phyloP scores from a whole-genome alignment of 169 alveolate genomes.

The Cryptosporidium parvum region DNA sequence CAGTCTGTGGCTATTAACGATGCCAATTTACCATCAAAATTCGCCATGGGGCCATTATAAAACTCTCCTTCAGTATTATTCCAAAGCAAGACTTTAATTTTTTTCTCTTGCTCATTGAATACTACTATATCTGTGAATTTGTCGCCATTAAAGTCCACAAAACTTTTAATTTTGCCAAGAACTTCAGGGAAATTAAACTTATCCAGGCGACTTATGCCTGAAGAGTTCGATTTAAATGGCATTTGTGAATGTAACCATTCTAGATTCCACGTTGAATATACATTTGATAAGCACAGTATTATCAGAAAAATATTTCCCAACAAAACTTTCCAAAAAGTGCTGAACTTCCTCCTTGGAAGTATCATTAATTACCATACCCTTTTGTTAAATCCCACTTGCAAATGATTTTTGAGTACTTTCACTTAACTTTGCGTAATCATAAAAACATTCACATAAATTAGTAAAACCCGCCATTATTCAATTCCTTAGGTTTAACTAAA shows the following conservation, averaged over 20 bases:
- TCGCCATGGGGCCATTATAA: neutral
- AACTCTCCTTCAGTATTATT: constrained; percentile 30
- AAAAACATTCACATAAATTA: neutral
- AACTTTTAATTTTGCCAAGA: constrained; percentile 38
- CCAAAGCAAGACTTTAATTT: constrained; percentile 32
- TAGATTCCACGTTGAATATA: constrained; percentile 39
- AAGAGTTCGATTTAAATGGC: constrained; percentile 13
- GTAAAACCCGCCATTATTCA: neutral
- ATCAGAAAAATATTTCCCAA: constrained; percentile 19
- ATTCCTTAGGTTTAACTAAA: neutral
- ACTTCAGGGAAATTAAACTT: constrained; percentile 18
- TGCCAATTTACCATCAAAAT: constrained; percentile 19
- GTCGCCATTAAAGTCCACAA: constrained; percentile 55
- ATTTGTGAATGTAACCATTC: constrained; percentile 43
- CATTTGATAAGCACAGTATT: constrained; percentile 14
- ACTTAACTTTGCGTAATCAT: neutral
- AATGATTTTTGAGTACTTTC: neutral
- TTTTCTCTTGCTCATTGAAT: constrained; percentile 9
- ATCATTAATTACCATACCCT: neutral
- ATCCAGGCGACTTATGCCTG: neutral
- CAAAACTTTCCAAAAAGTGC: constrained; percentile 9
- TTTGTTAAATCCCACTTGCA: neutral
- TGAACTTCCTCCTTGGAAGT: constrained; percentile 9
- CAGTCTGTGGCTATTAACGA: constrained; percentile 36
- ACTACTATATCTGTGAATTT: constrained; percentile 39